Conservation (phyloP, 2,329 filamentous ascomycete species). For the Geosmithia flava region DNA sequence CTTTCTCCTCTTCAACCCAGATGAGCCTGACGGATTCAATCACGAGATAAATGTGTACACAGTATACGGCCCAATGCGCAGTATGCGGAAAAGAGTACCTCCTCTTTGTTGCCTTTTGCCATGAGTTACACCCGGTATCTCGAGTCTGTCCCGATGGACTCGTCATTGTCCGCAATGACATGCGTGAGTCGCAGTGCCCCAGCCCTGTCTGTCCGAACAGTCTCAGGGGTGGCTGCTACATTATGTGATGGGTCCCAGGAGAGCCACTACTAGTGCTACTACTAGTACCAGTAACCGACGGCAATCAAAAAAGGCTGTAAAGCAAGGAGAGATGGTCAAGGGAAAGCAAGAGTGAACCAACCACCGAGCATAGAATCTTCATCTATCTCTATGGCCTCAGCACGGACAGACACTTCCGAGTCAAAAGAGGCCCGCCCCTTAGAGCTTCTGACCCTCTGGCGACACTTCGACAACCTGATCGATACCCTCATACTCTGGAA, state of each 20-base stretch:
- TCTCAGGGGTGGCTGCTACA: slow-evolving; percentile 38
- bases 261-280: neutral
- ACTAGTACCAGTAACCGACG: neutral
- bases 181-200: slow-evolving; percentile 42
- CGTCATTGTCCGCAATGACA: slow-evolving; percentile 23
- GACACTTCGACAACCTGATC: slow-evolving; percentile 80
- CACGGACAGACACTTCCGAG: too few relatives aligned
- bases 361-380: too few relatives aligned
- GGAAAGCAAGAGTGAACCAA: too few relatives aligned
- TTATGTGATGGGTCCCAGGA: slow-evolving; percentile 29
- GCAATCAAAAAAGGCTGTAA: neutral
- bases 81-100: slow-evolving; percentile 48
- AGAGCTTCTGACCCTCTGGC: slow-evolving; percentile 38
- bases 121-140: slow-evolving; percentile 34
- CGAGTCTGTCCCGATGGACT: slow-evolving; percentile 33
- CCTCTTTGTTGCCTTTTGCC: slow-evolving; percentile 45
- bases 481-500: slow-evolving; percentile 72
- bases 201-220: slow-evolving; percentile 48
- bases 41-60: slow-evolving; percentile 43
- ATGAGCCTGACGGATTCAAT: slow-evolving; percentile 6
- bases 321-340: too few relatives aligned
- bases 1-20: slow-evolving; percentile 3
- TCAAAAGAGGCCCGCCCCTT: too few relatives aligned
- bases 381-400: too few relatives aligned
- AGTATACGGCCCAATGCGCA: slow-evolving; percentile 43